phyloP scores from a whole-genome alignment of 2,329 filamentous ascomycete genomes.

The Corynespora cassiicola region DNA sequence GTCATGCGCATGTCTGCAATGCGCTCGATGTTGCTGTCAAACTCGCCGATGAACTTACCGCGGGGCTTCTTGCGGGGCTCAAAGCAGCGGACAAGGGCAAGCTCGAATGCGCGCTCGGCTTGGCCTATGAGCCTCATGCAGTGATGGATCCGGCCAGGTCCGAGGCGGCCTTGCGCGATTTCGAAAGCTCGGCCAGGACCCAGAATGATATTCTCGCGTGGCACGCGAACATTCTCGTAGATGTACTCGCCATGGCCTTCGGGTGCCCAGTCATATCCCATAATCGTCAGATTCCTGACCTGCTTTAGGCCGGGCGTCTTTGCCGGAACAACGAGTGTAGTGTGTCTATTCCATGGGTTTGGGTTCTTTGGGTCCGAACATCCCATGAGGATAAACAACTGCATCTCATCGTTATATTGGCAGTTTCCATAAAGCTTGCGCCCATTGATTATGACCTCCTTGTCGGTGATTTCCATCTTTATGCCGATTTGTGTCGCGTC shows the following conservation, averaged over 20 bases:
- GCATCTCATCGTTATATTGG: constrained; percentile 46
- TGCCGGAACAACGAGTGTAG: constrained; percentile 48
- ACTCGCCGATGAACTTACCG: constrained; percentile 49
- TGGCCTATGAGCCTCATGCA: constrained; percentile 53
- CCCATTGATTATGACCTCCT: constrained; percentile 50
- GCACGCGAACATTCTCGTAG: constrained; percentile 50
- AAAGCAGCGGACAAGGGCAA: constrained; percentile 47
- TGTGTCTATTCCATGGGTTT: constrained; percentile 49
- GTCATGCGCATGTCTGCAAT: constrained; percentile 52
- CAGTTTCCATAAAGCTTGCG: constrained; percentile 51
- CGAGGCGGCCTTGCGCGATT: constrained; percentile 50
- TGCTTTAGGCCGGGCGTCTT: constrained; percentile 47
- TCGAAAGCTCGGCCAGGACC: constrained; percentile 51
- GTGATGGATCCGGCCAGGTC: constrained; percentile 51
- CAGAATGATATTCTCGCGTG: constrained; percentile 50
- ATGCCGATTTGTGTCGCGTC: constrained; percentile 57
- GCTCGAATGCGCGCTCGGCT: constrained; percentile 51
- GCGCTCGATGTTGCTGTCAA: constrained; percentile 50
- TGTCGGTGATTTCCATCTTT: constrained; percentile 43
- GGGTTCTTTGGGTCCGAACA: constrained; percentile 49
- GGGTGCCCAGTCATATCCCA: constrained; percentile 52
- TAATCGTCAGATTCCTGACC: constrained; percentile 48
- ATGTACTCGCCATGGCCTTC: constrained; percentile 52
- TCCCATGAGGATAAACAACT: constrained; percentile 46
- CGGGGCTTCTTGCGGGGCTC: constrained; percentile 48